Base-by-base conservation (phyloP, 768 basidiomycete genomes). In the Cystofilobasidium macerans region DNA sequence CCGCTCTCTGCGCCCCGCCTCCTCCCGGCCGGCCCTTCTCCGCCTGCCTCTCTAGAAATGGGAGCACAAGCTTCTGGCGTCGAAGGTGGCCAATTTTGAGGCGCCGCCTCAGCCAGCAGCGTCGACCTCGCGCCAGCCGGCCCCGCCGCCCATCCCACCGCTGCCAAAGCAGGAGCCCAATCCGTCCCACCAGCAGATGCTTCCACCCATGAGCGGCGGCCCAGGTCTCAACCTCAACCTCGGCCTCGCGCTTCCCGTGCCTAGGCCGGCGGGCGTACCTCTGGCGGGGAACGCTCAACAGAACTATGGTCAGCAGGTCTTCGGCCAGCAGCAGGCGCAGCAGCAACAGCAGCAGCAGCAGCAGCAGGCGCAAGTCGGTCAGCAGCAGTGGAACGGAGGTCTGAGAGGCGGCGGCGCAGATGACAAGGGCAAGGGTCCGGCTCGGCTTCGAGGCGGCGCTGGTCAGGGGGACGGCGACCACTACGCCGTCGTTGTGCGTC, bases 31-130 rank as follows among this genome's bases (percentile, higher is more conserved):
- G 65, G 69, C 72, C 61, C 48, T 70, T 28, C 45, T 32, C 40
- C 53, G 36, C 11, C 56, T 45, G 26, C 28, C 30, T 11, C 36
- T 59, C 54, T 77, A 97, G 89, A 90, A 89, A 86, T 99, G 95
- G 95, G 88, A 98, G 76, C 82, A 81, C 73, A 95, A 95, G 76
- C 85, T 99, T 57, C 82, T 95, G 43, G 85, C 86, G n/a, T 93
- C 90, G 2, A 85, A 87, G 72, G 94, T 95, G 26, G 95, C 95
- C 60, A 90, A 97, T 71, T 98, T 95, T 75, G 88, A 89, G 74
- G 76, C 80, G 4, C 81, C 76, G 12, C 68, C 51, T 3, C 8
- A 5, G 24, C 9, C 51, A 16, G n/a, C 51, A 14, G 51, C 28
- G 28, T 30, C 28, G 18, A 30, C 45, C 9, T 47, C 45, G 6